Evolutionary conservation across 768 basidiomycete species (phyloP).

Genomic region (Xanthoconium purpureum): DNA sequence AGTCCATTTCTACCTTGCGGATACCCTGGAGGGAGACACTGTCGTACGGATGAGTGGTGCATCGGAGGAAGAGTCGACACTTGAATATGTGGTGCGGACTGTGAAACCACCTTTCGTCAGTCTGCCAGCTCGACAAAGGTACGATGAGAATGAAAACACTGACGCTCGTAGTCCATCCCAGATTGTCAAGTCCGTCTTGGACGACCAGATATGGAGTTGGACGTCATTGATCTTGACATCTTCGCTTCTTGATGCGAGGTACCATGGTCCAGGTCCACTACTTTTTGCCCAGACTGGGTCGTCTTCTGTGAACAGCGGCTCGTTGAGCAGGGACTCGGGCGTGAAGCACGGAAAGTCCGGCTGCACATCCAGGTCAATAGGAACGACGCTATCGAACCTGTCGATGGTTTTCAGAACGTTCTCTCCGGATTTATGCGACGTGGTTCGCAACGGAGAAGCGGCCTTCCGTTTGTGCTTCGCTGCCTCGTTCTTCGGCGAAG

Average conservation of each 20-base stretch:
- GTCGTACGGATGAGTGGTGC: conserved; percentile 11
- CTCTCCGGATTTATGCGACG: not conserved
- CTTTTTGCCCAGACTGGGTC: not conserved
- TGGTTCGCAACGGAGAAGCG: not conserved
- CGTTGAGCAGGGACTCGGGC: not conserved
- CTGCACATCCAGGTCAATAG: not conserved
- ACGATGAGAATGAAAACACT: not conserved
- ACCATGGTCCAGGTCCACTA: too few species aligned
- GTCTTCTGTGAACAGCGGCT: not conserved
- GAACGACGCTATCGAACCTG: conserved; percentile 4
- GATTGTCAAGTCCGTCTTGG: conserved; percentile 20
- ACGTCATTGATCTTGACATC: conserved; percentile 8
- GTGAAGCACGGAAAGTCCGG: not conserved
- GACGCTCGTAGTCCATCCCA: conserved; percentile 25
- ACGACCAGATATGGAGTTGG: conserved; percentile 9
- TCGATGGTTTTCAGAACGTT: not conserved
- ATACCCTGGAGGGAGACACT: conserved; percentile 7
- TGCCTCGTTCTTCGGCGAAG: not conserved
- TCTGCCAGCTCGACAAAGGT: not conserved
- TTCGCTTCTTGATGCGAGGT: not conserved
- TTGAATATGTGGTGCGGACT: conserved; percentile 22
- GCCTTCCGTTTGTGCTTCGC: not conserved
- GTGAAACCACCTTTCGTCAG: conserved; percentile 1
- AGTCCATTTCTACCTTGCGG: conserved; percentile 19
- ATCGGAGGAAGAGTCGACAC: conserved; percentile 25